Percentiles rank a stretch among this genome's conserved stretches.
phyloP scores from a whole-genome alignment of 805 yeast species.

The Kazachstania africana region DNA sequence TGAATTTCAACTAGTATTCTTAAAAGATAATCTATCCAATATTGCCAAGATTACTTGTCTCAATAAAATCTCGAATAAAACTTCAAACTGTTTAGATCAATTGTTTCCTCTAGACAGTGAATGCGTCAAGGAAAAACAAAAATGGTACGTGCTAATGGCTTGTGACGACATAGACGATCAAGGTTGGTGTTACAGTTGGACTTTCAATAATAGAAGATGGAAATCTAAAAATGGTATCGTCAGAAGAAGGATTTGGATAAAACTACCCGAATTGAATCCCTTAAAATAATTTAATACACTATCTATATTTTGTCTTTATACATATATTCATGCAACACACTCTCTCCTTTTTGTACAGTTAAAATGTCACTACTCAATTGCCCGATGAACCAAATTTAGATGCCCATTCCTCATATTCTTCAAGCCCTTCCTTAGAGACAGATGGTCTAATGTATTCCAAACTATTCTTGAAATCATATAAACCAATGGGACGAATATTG shows the following conservation, averaged over 20 bases:
- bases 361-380: too few relatives aligned
- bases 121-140: constrained; percentile 9
- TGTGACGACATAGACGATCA: constrained; percentile 59
- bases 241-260: constrained; percentile 55
- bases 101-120: constrained; percentile 11
- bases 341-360: neutral
- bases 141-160: constrained; percentile 65
- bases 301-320: constrained; percentile 1
- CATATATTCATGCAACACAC: neutral
- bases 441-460: constrained; percentile 76
- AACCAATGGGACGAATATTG: constrained; percentile 61
- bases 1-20: constrained; percentile 12
- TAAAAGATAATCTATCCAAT: neutral
- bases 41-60: neutral
- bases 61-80: constrained; percentile 8
- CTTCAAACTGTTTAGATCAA: constrained; percentile 9
- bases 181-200: constrained; percentile 67
- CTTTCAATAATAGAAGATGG: constrained; percentile 43
- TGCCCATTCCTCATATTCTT: constrained; percentile 84
- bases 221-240: constrained; percentile 54
- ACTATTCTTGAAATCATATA: constrained; percentile 66
- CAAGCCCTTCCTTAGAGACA: constrained; percentile 71
- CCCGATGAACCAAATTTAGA: constrained; percentile 78
- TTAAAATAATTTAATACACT: neutral
- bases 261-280: constrained; percentile 15